Conservation (phyloP, 75 land plant genomes). For the Sequoiadendron giganteum region DNA sequence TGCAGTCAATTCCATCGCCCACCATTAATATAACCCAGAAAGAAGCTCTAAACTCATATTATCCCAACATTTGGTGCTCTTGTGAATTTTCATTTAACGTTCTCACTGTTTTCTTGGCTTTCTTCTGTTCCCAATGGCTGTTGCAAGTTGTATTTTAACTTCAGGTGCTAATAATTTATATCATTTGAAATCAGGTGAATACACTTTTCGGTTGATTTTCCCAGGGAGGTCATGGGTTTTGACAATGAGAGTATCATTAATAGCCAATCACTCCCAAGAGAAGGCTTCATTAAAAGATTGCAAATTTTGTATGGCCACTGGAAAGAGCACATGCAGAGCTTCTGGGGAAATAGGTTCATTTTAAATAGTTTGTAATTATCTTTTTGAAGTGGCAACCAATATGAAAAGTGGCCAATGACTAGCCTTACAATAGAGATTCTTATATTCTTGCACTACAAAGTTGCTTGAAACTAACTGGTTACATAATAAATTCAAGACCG, state of each 20-base stretch:
- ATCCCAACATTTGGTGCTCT: neutral
- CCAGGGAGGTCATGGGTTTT: constrained; percentile 58
- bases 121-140: neutral
- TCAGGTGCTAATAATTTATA: neutral
- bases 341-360: too few relatives aligned
- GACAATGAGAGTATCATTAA: constrained; percentile 79
- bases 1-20: neutral
- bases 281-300: too few relatives aligned
- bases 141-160: neutral
- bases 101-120: neutral
- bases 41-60: neutral
- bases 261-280: constrained; percentile 67
- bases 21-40: neutral
- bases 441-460: too few relatives aligned
- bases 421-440: too few relatives aligned
- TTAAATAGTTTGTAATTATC: too few relatives aligned
- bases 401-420: too few relatives aligned
- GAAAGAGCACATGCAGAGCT: too few relatives aligned
- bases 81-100: too few relatives aligned
- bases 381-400: too few relatives aligned
- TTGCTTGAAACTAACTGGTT: too few relatives aligned
- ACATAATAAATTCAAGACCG: too few relatives aligned
- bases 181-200: neutral
- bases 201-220: neutral
- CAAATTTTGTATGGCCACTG: too few relatives aligned